These are phyloP conservation scores for Penicillium fimorum DNA, from an alignment of 495 filamentous ascomycete genomes.

Conservation along the genomic window DNA sequence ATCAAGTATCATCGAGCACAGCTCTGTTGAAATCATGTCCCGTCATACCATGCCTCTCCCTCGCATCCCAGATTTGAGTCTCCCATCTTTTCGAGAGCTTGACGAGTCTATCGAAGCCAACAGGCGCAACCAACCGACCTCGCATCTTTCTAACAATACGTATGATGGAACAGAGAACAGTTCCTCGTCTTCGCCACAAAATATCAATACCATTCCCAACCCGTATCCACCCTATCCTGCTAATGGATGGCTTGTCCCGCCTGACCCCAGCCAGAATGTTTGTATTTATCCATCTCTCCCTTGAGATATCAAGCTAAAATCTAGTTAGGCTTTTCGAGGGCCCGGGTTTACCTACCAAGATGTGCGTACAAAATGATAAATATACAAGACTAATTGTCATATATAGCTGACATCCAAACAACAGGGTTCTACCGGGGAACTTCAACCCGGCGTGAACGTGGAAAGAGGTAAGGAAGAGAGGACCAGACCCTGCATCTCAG, in stretches of 20 bases:
- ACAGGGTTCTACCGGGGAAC: not conserved
- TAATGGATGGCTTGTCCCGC: not conserved
- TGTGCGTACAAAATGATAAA: not conserved
- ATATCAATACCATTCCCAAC: not conserved
- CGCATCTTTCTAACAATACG: not conserved
- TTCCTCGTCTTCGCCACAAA: not conserved
- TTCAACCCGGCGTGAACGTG: not conserved
- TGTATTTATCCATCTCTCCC: not conserved
- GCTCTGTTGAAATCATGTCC: not conserved
- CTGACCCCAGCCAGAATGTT: constrained; percentile 14
- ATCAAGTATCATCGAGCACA: not conserved
- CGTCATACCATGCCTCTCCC: constrained; percentile 1
- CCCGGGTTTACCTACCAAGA: not conserved
- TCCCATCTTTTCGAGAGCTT: constrained; percentile 9
- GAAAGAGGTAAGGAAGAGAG: not conserved
- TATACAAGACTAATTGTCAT: not conserved
- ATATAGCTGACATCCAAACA: not conserved
- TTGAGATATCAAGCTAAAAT: not conserved
- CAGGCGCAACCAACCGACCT: not conserved
- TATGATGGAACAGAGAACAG: not conserved
- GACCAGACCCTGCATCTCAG: not conserved
- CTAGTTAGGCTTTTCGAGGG: not conserved
- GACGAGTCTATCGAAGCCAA: constrained; percentile 3
- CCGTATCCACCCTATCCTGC: constrained; percentile 7
- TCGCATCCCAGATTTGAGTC: not conserved